Conservation (phyloP, 352 stramenopile genomes). For the Phytophthora tubulina region DNA sequence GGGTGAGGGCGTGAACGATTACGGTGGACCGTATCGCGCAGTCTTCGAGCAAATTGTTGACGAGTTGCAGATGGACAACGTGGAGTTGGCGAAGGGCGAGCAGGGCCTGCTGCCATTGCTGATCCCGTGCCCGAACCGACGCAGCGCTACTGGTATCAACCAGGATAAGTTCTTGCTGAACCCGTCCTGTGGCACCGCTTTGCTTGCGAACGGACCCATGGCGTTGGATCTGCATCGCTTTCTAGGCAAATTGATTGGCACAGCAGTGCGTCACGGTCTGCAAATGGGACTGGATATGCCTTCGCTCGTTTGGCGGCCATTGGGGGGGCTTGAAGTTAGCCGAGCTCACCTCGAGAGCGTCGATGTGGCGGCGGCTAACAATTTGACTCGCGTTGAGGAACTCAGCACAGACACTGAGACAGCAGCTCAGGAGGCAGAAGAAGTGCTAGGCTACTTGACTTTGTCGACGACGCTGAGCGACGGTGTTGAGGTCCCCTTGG, state of each 20-base stretch:
- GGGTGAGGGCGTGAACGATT: slow-evolving; percentile 99
- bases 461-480: slow-evolving; percentile 86
- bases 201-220: slow-evolving; percentile 88
- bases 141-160: slow-evolving; percentile 87
- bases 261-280: slow-evolving; percentile 95
- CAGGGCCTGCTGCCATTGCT: slow-evolving; percentile 89
- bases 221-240: slow-evolving; percentile 95
- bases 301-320: slow-evolving; percentile 86
- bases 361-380: slow-evolving; percentile 80
- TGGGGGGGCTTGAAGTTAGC: slow-evolving; percentile 82
- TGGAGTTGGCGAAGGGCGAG: slow-evolving; percentile 87
- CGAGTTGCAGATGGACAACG: slow-evolving; percentile 94
- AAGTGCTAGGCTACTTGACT: slow-evolving; percentile 77
- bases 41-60: slow-evolving; percentile 97
- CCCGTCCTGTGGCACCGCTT: slow-evolving; percentile 81
- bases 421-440: slow-evolving; percentile 44
- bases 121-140: slow-evolving; percentile 91
- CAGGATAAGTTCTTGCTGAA: slow-evolving; percentile 94
- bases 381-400: slow-evolving; percentile 72
- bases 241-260: slow-evolving; percentile 97
- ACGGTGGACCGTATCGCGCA: slow-evolving; percentile 98
- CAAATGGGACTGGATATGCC: slow-evolving; percentile 94
- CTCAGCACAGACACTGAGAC: slow-evolving; percentile 38
- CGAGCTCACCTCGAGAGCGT: slow-evolving; percentile 83
- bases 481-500: slow-evolving; percentile 74